Evolutionary conservation across 768 basidiomycete genomes (phyloP), one percentile per base, ranked within the genome.

Genomic region (Suillus cothurnatus): DNA sequence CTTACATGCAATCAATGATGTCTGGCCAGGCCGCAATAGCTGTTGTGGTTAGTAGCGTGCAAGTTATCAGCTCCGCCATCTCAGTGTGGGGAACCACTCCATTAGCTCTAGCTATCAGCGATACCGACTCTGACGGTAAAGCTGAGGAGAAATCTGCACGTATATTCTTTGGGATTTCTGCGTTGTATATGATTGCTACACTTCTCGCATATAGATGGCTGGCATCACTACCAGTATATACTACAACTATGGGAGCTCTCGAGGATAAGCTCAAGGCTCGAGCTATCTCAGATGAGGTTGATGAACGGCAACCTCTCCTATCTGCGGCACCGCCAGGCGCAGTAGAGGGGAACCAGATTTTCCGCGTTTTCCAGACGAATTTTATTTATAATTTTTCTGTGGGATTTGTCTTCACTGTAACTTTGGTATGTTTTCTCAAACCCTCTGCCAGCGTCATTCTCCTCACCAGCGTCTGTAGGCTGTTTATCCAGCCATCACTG

Each of bases 1-100:
- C 82, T 8, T 88, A 88, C 15, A 84, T 95, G 61, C 91, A 95
- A 73, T 81, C 86, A 31, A 80, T 92, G 73, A 85, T 95, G 82
- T 87, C 93, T 3, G 94, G 93, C 14, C 93, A 95, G 76, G 94
- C 91, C 0, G 92, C 91, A 0, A 86, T 95, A 2, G 95, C 89
- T 0, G 92, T 96, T 15, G 88, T 86, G 1, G 88, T 95, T 67
- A 93, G 93, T 61, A 79, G 81, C 1, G 88, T 94, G 0, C 93
- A 95, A 71, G 83, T 94, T 9, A 66, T 88, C 39, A 88, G 92
- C 65, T 84, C 90, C 11, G 74, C 81, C 1, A 78, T 85, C 2
- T 89, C 89, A 11, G 78, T 91, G 19, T 81, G 80, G 80, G 79
- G 80, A 15, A 76, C 78, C 43, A 71, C 84, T 67, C 71, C 66